Evolutionary conservation across 2,329 filamentous ascomycete genomes (phyloP).

Genomic region (Lachnellula subtilissima): DNA sequence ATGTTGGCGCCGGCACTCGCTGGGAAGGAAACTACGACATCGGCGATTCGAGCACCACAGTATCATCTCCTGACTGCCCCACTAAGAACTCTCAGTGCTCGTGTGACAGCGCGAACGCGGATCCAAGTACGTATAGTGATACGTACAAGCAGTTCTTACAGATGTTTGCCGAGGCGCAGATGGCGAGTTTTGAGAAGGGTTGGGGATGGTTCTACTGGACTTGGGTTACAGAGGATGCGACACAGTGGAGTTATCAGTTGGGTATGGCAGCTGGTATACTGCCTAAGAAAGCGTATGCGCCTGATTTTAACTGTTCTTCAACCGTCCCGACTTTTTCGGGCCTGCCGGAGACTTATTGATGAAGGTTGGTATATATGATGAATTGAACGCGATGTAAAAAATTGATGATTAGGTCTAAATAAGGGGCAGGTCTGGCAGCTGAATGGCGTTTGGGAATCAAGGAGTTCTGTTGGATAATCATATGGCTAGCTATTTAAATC

Average conservation of each 20-base stretch:
- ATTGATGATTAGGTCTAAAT: neutral
- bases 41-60: slow-evolving; percentile 48
- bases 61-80: slow-evolving; percentile 72
- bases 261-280: slow-evolving; percentile 74
- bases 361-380: slow-evolving; percentile 4
- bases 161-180: slow-evolving; percentile 93
- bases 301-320: slow-evolving; percentile 62
- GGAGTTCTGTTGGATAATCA: neutral
- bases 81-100: slow-evolving; percentile 61
- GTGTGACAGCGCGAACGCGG: slow-evolving; percentile 72
- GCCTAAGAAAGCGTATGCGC: slow-evolving; percentile 67
- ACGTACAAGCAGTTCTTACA: slow-evolving; percentile 80
- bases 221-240: slow-evolving; percentile 81
- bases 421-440: neutral
- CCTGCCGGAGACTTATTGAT: slow-evolving; percentile 48
- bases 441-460: neutral
- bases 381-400: neutral
- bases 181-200: slow-evolving; percentile 86
- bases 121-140: slow-evolving; percentile 60
- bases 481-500: too few relatives aligned
- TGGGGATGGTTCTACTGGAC: slow-evolving; percentile 99
- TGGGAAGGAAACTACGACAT: slow-evolving; percentile 86
- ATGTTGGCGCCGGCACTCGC: slow-evolving; percentile 79
- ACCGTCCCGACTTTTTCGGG: slow-evolving; percentile 49
- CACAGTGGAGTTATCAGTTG: slow-evolving; percentile 89